Base-by-base conservation (phyloP, 495 filamentous ascomycete species). In the Podospora anserina region DNA sequence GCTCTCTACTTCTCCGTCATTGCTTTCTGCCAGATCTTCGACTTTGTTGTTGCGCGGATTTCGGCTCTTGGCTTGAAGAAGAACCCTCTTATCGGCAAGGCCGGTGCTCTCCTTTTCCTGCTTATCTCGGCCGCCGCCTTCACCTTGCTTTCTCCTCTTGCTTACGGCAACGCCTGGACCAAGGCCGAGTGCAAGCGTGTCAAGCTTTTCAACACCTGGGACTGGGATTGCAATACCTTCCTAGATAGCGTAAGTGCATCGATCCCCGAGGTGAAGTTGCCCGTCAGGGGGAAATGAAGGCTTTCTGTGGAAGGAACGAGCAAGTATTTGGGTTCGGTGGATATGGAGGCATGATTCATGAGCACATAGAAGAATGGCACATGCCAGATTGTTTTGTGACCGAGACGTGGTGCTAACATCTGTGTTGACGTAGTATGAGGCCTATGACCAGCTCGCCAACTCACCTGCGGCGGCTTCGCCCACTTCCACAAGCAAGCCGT, bases 181-280 rank as follows among this genome's bases (percentile, higher is more conserved):
- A 90, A 90, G 80, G 80, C 85, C 65, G 88, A 92, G 72, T 99
- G 95, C 84, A 88, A 87, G 54, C 86, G 86, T 64, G 90, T 96
- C 66, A 97, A 97, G 82, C 83, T 99, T 13, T 88, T 98, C 74
- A 82, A 85, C 64, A 87, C 87, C 15, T 99, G 95, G 95, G 95
- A 99, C 76, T 98, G 92, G 83, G 95, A 98, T 78, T 99, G 95
- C 84, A 94, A 94, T 75, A 92, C 84, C 69, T 99, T 99, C 83
- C 83, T 91, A 74, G 89, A 88, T 72, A 88, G 88, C 78, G 94
- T 97, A 90, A 92, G 91, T 89, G 55, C 9, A 30, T 66, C 71
- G 30, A 75, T 79, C 66, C 77, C 76, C 59, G 77, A 69, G 44
- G 76, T 73, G 69, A 73, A 76, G 30, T 67, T 77, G 54, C 75